Evolutionary conservation across 169 alveolate genomes (phyloP).

Genomic region (Blepharisma undulans): DNA sequence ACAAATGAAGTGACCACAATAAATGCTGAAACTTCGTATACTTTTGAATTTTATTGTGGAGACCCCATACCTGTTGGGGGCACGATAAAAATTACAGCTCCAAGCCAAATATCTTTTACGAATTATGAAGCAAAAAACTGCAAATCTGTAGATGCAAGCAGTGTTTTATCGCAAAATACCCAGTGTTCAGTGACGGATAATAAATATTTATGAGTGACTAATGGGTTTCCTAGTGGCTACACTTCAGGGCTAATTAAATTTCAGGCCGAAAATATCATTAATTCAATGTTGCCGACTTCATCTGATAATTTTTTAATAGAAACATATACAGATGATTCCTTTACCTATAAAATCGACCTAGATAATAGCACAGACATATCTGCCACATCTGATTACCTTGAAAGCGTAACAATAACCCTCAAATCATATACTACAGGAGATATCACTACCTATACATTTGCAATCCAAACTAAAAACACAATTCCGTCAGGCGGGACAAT

Average conservation of each 20-base stretch:
- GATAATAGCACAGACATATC: background rate
- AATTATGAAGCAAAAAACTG: background rate
- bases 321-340: background rate
- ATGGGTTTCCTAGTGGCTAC: constrained; percentile 20
- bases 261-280: background rate
- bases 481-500: constrained; percentile 1
- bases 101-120: background rate
- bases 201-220: background rate
- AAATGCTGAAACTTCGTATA: background rate
- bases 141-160: background rate
- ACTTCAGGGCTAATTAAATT: background rate
- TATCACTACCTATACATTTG: constrained; percentile 27
- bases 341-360: background rate
- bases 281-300: background rate
- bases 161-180: background rate
- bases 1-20: background rate
- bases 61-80: constrained; percentile 4
- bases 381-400: background rate
- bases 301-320: background rate
- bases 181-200: background rate
- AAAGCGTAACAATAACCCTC: constrained; percentile 18
- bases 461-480: background rate
- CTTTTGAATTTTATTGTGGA: background rate
- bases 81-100: background rate
- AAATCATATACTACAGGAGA: constrained; percentile 21